Evolutionary conservation across 805 yeast species (phyloP).

Genomic region (Saccharomycopsis guyanensis): DNA sequence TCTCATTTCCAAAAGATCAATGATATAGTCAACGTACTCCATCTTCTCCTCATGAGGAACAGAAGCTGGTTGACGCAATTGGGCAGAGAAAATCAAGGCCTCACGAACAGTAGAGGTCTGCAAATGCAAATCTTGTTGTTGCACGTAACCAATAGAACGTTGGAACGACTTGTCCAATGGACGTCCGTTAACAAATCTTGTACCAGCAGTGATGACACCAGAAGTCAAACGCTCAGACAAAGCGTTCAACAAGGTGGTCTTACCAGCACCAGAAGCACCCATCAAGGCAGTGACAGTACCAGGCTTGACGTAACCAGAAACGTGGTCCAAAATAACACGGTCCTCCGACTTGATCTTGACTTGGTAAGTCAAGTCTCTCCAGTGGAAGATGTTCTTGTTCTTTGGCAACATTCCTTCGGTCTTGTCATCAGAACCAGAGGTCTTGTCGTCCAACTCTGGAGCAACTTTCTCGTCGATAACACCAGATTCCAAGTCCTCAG

Average conservation of each 20-base stretch:
- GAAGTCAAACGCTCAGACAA: constrained; percentile 62
- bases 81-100: constrained; percentile 63
- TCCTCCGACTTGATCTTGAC: constrained; percentile 55
- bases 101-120: constrained; percentile 66
- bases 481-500: constrained; percentile 23
- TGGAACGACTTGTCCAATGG: constrained; percentile 59
- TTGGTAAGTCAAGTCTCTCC: constrained; percentile 63
- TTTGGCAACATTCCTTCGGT: constrained; percentile 10
- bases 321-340: constrained; percentile 42
- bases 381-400: constrained; percentile 50
- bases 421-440: constrained; percentile 9
- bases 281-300: constrained; percentile 75
- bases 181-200: constrained; percentile 63
- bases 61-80: constrained; percentile 58
- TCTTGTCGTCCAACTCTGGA: constrained; percentile 25
- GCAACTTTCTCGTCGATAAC: constrained; percentile 21
- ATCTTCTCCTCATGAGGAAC: constrained; percentile 52
- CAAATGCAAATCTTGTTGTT: constrained; percentile 74
- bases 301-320: constrained; percentile 70
- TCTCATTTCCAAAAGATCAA: constrained; percentile 60
- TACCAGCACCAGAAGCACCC: constrained; percentile 89
- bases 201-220: constrained; percentile 61
- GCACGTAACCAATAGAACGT: constrained; percentile 73
- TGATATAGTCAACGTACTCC: constrained; percentile 62
- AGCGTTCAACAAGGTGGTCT: constrained; percentile 67